Evolutionary conservation across 2,329 filamentous ascomycete species (phyloP).

Genomic region (Aureobasidium melanogenum): DNA sequence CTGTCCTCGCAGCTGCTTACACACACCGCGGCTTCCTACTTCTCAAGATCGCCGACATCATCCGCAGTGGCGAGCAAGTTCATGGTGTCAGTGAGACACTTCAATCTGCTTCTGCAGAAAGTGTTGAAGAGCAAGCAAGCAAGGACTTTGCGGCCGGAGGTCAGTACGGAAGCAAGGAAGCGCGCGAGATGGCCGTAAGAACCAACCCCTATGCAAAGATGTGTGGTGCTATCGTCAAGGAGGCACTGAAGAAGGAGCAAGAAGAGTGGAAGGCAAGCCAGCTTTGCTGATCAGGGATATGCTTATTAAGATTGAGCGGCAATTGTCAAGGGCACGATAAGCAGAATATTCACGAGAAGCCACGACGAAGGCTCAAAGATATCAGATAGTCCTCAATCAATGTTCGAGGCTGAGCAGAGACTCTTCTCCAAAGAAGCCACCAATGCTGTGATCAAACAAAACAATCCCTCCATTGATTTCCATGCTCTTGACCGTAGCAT

Average conservation of each 20-base stretch:
- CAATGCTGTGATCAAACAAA: not conserved
- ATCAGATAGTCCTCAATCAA: not conserved
- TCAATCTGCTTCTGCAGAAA: slow-evolving; percentile 20
- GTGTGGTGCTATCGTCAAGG: slow-evolving; percentile 53
- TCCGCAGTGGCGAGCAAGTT: slow-evolving; percentile 7
- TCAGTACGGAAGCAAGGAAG: slow-evolving; percentile 47
- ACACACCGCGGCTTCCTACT: slow-evolving; percentile 55
- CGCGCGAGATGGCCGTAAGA: slow-evolving; percentile 48
- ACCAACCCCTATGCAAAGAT: slow-evolving; percentile 56
- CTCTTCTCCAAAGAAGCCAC: too few relatives aligned
- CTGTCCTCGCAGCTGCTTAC: slow-evolving; percentile 59
- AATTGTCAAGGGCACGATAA: not conserved
- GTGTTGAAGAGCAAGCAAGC: slow-evolving; percentile 46
- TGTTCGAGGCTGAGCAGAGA: not conserved
- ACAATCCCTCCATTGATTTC: not conserved
- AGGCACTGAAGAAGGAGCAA: slow-evolving; percentile 49
- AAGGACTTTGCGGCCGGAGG: slow-evolving; percentile 46
- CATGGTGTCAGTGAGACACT: slow-evolving; percentile 5
- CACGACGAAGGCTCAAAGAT: not conserved
- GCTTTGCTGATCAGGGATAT: not conserved
- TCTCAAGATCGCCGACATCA: slow-evolving; percentile 29
- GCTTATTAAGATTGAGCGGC: not conserved
- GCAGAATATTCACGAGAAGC: not conserved
- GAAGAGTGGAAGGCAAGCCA: slow-evolving; percentile 20
- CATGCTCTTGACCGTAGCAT: not conserved